Conservation (phyloP, 331 rosid genomes). For the Pyrus hybrid region DNA sequence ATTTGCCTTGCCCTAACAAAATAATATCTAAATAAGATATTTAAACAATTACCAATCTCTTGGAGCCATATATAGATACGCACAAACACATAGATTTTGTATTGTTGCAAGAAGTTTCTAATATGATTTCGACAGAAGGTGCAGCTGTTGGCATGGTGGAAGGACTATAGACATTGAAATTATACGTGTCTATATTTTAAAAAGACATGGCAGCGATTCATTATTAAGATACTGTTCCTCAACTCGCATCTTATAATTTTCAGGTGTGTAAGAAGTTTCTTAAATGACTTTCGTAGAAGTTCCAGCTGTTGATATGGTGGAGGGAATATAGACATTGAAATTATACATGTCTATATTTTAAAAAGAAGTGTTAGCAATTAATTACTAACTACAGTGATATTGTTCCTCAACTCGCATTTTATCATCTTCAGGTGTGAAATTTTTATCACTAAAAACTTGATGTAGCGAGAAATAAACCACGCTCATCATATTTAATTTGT, state of each 20-base stretch:
- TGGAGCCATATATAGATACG: not conserved
- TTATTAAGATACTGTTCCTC: not conserved
- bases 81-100: not conserved
- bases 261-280: not conserved
- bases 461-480: too few relatives aligned
- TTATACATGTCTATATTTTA: not conserved
- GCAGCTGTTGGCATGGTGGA: not conserved
- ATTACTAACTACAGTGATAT: too few relatives aligned
- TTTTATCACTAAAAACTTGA: too few relatives aligned
- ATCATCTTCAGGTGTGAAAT: not conserved
- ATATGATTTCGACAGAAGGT: not conserved
- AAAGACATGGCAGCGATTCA: too few relatives aligned
- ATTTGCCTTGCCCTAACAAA: not conserved
- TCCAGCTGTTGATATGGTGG: not conserved
- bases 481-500: too few relatives aligned
- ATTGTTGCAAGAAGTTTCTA: conserved; percentile 1
- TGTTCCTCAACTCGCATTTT: not conserved
- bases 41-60: not conserved
- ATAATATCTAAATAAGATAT: too few relatives aligned
- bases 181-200: too few relatives aligned
- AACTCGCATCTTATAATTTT: too few relatives aligned
- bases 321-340: not conserved
- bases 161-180: not conserved
- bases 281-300: not conserved
- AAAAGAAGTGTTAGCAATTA: too few relatives aligned